Evolutionary conservation across 345 rosid species (phyloP).

Genomic region (Citrus reticulata): DNA sequence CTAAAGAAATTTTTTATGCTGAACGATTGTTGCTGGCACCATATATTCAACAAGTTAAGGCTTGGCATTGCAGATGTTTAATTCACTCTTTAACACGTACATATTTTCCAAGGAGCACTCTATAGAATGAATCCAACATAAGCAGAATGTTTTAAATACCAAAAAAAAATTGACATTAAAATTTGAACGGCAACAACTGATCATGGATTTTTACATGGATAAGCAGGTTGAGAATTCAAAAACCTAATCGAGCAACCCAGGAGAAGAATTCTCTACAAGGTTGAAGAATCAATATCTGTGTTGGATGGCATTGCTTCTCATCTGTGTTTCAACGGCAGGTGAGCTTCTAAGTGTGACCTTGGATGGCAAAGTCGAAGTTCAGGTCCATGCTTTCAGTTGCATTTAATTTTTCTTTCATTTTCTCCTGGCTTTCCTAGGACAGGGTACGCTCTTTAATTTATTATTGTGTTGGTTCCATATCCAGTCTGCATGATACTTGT

Average conservation of each 20-base stretch:
- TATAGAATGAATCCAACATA: not conserved
- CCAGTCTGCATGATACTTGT: constrained; percentile 39
- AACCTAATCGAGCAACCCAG: not conserved
- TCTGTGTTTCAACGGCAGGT: not conserved
- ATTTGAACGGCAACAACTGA: not conserved
- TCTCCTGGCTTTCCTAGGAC: constrained; percentile 23
- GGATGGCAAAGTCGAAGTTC: not conserved
- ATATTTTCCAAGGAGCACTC: too few species aligned
- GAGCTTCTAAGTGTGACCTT: not conserved
- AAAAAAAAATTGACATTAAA: not conserved
- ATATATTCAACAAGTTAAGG: not conserved
- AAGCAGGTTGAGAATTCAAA: not conserved
- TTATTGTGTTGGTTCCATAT: constrained; percentile 24
- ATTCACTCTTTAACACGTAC: not conserved
- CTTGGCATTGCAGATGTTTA: not conserved
- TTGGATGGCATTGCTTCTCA: not conserved
- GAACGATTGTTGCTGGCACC: not conserved
- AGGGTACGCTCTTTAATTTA: not conserved
- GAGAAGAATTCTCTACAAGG: not conserved
- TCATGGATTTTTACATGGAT: not conserved
- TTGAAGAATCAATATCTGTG: not conserved
- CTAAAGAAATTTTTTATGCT: not conserved
- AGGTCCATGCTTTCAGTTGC: not conserved
- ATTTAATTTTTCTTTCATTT: constrained; percentile 17
- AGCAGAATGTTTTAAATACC: not conserved